phyloP scores from a whole-genome alignment of 495 filamentous ascomycete species.

The Hypoxylon perforatum region DNA sequence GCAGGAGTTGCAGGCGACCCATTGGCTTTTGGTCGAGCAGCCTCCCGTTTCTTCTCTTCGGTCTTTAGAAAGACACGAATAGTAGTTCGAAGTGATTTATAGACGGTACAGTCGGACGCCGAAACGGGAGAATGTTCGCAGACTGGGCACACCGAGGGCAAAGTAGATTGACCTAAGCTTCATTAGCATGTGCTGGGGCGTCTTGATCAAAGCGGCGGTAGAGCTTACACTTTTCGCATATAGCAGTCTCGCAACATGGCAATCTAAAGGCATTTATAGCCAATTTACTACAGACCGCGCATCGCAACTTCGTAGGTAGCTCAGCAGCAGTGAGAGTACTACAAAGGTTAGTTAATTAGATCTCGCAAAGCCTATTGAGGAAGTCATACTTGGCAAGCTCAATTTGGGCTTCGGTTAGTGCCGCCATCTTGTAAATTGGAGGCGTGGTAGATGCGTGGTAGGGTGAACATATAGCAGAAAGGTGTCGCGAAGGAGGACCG shows the following conservation, averaged over 20 bases:
- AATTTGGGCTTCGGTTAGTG: conserved; percentile 53
- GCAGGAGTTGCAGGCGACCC: conserved; percentile 58
- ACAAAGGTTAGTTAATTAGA: conserved; percentile 18
- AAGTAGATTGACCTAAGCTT: conserved; percentile 75
- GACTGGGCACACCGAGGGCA: conserved; percentile 86
- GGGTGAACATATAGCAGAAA: conserved; percentile 25
- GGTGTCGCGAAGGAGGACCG: not conserved
- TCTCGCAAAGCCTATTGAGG: not conserved
- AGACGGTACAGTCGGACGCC: conserved; percentile 84
- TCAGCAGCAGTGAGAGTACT: conserved; percentile 86
- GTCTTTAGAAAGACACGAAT: conserved; percentile 88
- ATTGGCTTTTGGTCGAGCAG: conserved; percentile 65
- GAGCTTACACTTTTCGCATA: conserved; percentile 87
- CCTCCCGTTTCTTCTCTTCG: conserved; percentile 83
- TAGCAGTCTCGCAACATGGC: conserved; percentile 94
- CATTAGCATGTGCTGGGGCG: conserved; percentile 35
- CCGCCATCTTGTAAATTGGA: conserved; percentile 40
- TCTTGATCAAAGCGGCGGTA: conserved; percentile 3
- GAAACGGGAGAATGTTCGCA: conserved; percentile 91
- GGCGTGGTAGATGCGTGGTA: conserved; percentile 4
- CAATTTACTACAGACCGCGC: conserved; percentile 89
- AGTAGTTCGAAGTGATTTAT: conserved; percentile 88
- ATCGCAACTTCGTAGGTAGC: conserved; percentile 93
- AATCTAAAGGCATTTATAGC: conserved; percentile 91
- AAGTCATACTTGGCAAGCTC: conserved; percentile 53